phyloP scores from a whole-genome alignment of 768 basidiomycete species.

The Boletus rubroflammeus region DNA sequence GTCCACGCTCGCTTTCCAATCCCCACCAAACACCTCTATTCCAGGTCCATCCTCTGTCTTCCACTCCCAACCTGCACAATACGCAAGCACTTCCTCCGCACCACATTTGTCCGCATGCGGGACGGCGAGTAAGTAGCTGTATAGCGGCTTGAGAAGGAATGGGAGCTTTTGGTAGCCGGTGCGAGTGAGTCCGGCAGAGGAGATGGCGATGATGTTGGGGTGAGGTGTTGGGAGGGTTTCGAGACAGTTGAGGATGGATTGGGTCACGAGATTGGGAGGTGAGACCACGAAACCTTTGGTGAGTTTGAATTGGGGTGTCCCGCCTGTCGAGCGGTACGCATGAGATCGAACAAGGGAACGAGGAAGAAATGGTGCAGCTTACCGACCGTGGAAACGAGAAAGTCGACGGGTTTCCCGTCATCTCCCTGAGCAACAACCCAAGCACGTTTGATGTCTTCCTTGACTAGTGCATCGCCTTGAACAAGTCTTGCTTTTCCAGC shows the following conservation, averaged over 20 bases:
- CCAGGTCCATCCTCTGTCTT: conserved; percentile 40
- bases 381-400: conserved; percentile 63
- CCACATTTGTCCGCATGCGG: conserved; percentile 64
- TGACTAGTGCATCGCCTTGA: conserved; percentile 57
- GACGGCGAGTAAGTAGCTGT: conserved; percentile 38
- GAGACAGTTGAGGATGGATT: conserved; percentile 52
- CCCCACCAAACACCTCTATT: conserved; percentile 40
- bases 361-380: conserved; percentile 16
- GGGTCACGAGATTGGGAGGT: conserved; percentile 58
- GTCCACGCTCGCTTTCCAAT: conserved; percentile 39
- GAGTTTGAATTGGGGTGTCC: conserved; percentile 40
- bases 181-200: conserved; percentile 50
- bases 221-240: conserved; percentile 46
- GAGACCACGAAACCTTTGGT: conserved; percentile 46
- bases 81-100: conserved; percentile 46
- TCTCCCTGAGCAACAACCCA: conserved; percentile 43
- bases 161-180: conserved; percentile 46
- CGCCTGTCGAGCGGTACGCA: conserved; percentile 5
- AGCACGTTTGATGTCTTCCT: conserved; percentile 47
- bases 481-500: conserved; percentile 51
- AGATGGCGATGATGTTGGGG: conserved; percentile 52
- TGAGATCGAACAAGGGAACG: neutral
- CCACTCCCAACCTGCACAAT: conserved; percentile 54
- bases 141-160: conserved; percentile 45
- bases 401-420: conserved; percentile 39